Evolutionary conservation across 2,329 filamentous ascomycete genomes (phyloP).

Genomic region (Hypoxylon sp.): DNA sequence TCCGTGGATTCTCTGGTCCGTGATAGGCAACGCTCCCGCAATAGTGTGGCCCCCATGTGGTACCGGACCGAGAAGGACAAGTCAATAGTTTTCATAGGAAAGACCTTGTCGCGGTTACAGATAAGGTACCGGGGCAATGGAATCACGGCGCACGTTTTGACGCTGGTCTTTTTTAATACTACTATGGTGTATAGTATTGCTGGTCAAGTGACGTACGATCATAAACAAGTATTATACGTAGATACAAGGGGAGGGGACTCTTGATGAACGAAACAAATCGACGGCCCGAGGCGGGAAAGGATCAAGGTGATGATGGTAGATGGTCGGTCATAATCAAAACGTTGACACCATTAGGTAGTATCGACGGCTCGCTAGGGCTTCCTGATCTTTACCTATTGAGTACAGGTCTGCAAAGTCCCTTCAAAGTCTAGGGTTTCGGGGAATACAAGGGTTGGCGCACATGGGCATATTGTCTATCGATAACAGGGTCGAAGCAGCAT

Average conservation of each 20-base stretch:
- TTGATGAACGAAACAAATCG: not conserved
- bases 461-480: slow-evolving; percentile 33
- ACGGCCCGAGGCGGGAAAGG: slow-evolving; percentile 6
- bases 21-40: slow-evolving; percentile 14
- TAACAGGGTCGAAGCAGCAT: not conserved
- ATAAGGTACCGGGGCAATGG: slow-evolving; percentile 2
- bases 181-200: not conserved
- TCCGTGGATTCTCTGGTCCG: not conserved
- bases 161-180: slow-evolving; percentile 3
- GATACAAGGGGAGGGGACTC: not conserved
- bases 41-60: slow-evolving; percentile 15
- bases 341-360: slow-evolving; percentile 33
- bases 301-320: slow-evolving; percentile 23
- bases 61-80: slow-evolving; percentile 10
- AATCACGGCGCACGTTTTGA: not conserved
- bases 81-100: not conserved
- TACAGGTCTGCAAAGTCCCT: slow-evolving; percentile 14
- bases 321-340: slow-evolving; percentile 7
- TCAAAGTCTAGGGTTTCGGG: not conserved
- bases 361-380: slow-evolving; percentile 10
- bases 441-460: slow-evolving; percentile 19
- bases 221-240: slow-evolving; percentile 4
- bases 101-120: not conserved
- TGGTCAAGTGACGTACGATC: not conserved
- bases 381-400: slow-evolving; percentile 24